phyloP scores from a whole-genome alignment of 2,329 filamentous ascomycete species.

The Claviceps maximensis region DNA sequence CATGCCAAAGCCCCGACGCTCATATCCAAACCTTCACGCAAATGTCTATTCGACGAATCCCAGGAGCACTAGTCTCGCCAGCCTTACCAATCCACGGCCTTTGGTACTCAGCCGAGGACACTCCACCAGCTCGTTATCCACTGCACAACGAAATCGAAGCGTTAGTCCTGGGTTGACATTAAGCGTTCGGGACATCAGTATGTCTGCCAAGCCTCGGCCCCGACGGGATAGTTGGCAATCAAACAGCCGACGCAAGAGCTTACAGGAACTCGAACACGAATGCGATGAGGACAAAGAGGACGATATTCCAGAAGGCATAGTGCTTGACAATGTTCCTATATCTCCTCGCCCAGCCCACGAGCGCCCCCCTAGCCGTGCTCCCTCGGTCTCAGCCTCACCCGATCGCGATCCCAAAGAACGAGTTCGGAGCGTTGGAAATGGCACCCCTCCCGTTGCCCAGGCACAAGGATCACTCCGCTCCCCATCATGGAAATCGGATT shows the following conservation, averaged over 20 bases:
- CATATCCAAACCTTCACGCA: constrained; percentile 31
- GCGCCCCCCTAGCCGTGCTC: constrained; percentile 37
- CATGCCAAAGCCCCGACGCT: constrained; percentile 23
- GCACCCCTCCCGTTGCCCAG: constrained; percentile 45
- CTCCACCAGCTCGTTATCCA: constrained; percentile 25
- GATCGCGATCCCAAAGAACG: constrained; percentile 37
- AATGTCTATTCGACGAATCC: constrained; percentile 35
- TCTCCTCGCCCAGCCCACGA: constrained; percentile 54
- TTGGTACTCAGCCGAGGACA: constrained; percentile 15
- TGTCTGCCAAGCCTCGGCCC: constrained; percentile 21
- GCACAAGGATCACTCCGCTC: constrained; percentile 49
- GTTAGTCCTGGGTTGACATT: constrained; percentile 37
- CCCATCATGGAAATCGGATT: constrained; percentile 38
- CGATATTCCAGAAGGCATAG: constrained; percentile 65
- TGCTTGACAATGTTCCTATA: constrained; percentile 72
- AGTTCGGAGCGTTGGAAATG: constrained; percentile 46
- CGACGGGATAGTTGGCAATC: constrained; percentile 62
- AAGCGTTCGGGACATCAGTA: constrained; percentile 28
- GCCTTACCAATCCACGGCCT: constrained; percentile 23
- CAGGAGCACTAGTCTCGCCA: constrained; percentile 33
- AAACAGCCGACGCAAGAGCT: constrained; percentile 49
- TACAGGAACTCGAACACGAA: constrained; percentile 59
- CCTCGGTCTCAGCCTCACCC: constrained; percentile 41
- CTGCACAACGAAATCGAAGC: constrained; percentile 31
- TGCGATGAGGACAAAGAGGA: constrained; percentile 64